Evolutionary conservation across 1,284 basidiomycete genomes (phyloP).

Genomic region (Boletus holoroseus): DNA sequence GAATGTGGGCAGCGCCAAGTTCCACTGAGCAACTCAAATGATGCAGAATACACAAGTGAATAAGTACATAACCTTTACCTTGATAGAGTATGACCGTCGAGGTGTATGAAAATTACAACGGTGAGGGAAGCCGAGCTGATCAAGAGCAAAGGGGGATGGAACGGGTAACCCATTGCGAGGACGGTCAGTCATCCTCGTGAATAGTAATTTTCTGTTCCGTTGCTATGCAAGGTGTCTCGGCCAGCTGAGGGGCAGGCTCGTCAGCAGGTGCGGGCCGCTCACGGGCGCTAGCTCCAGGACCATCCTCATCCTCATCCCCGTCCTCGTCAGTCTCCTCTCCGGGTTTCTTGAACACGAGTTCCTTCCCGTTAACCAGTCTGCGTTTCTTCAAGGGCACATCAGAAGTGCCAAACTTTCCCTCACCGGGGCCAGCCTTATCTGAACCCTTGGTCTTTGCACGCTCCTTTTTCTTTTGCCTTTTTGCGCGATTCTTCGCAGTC

Average conservation of each 20-base stretch:
- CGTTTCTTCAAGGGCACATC: slow-evolving; percentile 45
- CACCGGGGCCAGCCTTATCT: slow-evolving; percentile 27
- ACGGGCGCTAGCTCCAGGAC: slow-evolving; percentile 1
- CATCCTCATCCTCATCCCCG: slow-evolving; percentile 31
- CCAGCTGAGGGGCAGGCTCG: slow-evolving; percentile 3
- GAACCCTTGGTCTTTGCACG: slow-evolving; percentile 44
- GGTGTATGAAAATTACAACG: not conserved
- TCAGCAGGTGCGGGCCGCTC: slow-evolving; percentile 13
- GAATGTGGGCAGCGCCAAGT: no score
- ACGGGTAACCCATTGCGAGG: not conserved
- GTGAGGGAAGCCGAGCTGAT: not conserved
- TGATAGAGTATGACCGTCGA: not conserved
- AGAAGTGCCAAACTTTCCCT: slow-evolving; percentile 20
- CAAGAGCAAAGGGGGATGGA: not conserved
- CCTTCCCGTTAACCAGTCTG: slow-evolving; percentile 53
- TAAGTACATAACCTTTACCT: slow-evolving; percentile 13
- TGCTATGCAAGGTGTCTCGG: slow-evolving; percentile 26
- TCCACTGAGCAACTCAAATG: not conserved
- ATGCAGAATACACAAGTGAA: slow-evolving; percentile 3
- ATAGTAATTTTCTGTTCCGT: slow-evolving; percentile 43
- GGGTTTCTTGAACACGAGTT: slow-evolving; percentile 51
- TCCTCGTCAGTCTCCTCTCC: slow-evolving; percentile 49
- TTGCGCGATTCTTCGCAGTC: slow-evolving; percentile 89
- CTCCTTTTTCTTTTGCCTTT: slow-evolving; percentile 85
- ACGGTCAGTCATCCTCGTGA: slow-evolving; percentile 45